Conservation (phyloP, 1,284 basidiomycete species). For the Puccinia polysora region DNA sequence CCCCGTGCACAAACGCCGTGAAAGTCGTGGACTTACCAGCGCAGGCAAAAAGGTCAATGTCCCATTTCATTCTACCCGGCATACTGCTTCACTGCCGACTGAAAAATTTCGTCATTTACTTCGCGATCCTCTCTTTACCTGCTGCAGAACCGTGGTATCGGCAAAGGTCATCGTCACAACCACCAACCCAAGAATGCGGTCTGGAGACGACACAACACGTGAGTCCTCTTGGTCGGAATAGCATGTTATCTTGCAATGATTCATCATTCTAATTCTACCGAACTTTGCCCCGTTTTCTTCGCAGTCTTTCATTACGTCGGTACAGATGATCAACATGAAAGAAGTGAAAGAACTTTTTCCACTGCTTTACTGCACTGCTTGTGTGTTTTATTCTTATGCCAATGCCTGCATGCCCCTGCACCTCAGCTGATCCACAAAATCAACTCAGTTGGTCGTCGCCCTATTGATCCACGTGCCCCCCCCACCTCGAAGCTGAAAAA, state of each 20-base stretch:
- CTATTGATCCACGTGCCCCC: too few relatives aligned
- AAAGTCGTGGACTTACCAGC: conserved; percentile 93
- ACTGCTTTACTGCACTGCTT: conserved; percentile 4
- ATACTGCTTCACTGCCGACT: not conserved
- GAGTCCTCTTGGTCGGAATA: conserved; percentile 45
- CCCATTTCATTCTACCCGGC: not conserved
- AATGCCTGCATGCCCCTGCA: not conserved
- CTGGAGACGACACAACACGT: conserved; percentile 96
- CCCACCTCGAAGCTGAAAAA: too few relatives aligned
- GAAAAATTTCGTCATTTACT: conserved; percentile 4
- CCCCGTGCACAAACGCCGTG: conserved; percentile 97
- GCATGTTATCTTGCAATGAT: conserved; percentile 2
- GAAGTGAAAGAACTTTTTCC: conserved; percentile 7
- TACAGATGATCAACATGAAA: conserved; percentile 67
- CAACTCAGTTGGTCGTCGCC: too few relatives aligned
- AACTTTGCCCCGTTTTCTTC: conserved; percentile 40
- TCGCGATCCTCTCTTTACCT: conserved; percentile 9
- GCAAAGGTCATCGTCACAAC: conserved; percentile 94
- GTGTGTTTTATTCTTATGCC: conserved; percentile 12
- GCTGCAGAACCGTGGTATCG: conserved; percentile 75
- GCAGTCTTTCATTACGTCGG: conserved; percentile 80
- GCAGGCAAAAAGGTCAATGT: conserved; percentile 71
- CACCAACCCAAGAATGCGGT: conserved; percentile 83
- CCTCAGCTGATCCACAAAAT: not conserved
- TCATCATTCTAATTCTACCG: not conserved